Percentiles rank a stretch among this genome's conserved stretches.
phyloP scores from a whole-genome alignment of 23 red algal species.

The Gracilaria caudata region DNA sequence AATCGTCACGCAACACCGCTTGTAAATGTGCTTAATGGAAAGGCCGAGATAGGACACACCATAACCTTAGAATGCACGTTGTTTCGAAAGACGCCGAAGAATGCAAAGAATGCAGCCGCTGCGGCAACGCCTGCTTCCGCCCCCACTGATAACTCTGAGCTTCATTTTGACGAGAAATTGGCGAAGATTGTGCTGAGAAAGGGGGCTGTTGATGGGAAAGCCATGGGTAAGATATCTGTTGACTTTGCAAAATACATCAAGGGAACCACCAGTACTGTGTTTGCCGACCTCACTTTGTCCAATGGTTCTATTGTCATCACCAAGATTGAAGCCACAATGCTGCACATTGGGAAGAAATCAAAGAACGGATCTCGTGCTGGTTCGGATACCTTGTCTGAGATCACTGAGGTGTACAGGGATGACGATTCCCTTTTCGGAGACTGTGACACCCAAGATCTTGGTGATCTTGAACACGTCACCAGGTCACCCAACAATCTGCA shows the following conservation, averaged over 20 bases:
- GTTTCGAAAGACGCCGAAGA: conserved; percentile 43
- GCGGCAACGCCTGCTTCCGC: not conserved
- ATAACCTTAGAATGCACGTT: conserved; percentile 64
- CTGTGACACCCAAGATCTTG: conserved; percentile 31
- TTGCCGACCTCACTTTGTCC: conserved; percentile 79
- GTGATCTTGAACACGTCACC: conserved; percentile 52
- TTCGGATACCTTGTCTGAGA: conserved; percentile 61
- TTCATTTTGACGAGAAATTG: conserved; percentile 81
- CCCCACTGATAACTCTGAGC: conserved; percentile 16
- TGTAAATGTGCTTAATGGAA: conserved; percentile 34
- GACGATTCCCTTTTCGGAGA: conserved; percentile 77
- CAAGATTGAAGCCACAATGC: conserved; percentile 81
- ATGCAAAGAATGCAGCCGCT: not conserved
- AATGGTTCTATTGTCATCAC: conserved; percentile 68
- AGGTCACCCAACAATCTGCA: not conserved
- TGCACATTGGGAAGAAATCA: conserved; percentile 63
- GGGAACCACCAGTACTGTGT: conserved; percentile 71
- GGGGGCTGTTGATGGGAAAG: conserved; percentile 59
- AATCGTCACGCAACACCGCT: conserved; percentile 41
- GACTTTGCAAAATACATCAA: conserved; percentile 73
- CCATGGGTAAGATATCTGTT: conserved; percentile 64
- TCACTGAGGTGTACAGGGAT: conserved; percentile 70
- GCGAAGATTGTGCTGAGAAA: conserved; percentile 71
- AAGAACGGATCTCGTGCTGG: conserved; percentile 40
- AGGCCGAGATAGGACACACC: conserved; percentile 63